Evolutionary conservation across 768 basidiomycete species (phyloP), one percentile per base, ranked within the genome.

Genomic region (Guyanaporus albipodus): DNA sequence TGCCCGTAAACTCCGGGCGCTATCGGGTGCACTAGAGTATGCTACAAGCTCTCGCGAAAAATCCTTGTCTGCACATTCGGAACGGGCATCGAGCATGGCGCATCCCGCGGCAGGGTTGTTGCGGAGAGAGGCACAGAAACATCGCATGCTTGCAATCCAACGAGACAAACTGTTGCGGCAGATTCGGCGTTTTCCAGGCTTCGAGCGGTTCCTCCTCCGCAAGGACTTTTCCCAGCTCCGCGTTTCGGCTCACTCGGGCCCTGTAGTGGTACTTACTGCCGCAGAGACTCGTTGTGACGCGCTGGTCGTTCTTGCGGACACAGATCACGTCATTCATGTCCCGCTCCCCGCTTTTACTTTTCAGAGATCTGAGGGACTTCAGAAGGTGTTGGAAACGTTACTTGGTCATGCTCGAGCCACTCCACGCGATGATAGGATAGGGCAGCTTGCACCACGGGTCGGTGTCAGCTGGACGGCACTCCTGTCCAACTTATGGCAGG

Each of bases 241-340:
- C 6, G 34, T 19, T 21, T 21, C 34, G 14, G 34, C 34, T 12
- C 34, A 21, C 19, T 5, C 19, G 3, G 34, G 34, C 11, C 19
- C 12, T 5, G 34, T 21, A 6, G 34, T 35, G 11, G 8, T 35
- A 5, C 7, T 35, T 12, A 35, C 18, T 12, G 19, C 34, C 21
- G 34, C 34, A 7, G 21, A 38, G 17, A 39, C n/a, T 11, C 53
- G 67, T 17, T 71, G 67, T 26, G 67, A 72, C 46, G 71, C 68
- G 4, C 18, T 50, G 33, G 36, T 50, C 18, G 8, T 50, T 10
- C 38, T 40, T 8, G 45, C 44, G 2, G 22, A 50, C 6, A 31
- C 32, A 19, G 34, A 41, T 0, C 5, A 29, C 18, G 49, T 19
- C 2, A 4, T 47, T 18, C 49, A 50, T 19, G 40, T 42, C 31